Conservation (phyloP, 1,139 yeast species). For the Pichia sp. region DNA sequence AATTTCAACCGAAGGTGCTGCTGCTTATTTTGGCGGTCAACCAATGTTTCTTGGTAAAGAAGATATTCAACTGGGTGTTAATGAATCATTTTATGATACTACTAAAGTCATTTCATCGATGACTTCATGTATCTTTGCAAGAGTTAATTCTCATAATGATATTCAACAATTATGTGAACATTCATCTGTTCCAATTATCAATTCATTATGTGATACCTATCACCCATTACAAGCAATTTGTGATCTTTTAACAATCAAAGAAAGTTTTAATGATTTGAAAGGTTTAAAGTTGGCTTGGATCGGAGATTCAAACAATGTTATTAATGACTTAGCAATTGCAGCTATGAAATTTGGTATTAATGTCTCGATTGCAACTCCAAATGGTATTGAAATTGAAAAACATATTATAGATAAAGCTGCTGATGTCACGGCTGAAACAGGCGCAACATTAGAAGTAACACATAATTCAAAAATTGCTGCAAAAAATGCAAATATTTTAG, state of each 20-base stretch:
- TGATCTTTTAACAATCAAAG: slow-evolving; percentile 80
- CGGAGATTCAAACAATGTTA: slow-evolving; percentile 93
- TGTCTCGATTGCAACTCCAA: slow-evolving; percentile 80
- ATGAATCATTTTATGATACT: slow-evolving; percentile 84
- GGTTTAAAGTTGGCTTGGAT: slow-evolving; percentile 88
- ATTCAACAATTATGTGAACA: slow-evolving; percentile 68
- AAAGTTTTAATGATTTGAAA: slow-evolving; percentile 52
- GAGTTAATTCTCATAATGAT: slow-evolving; percentile 81
- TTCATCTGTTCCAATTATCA: slow-evolving; percentile 85
- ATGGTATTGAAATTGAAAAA: slow-evolving; percentile 56
- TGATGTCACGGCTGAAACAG: slow-evolving; percentile 43
- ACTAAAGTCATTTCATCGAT: slow-evolving; percentile 85
- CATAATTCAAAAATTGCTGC: slow-evolving; percentile 73
- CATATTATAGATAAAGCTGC: slow-evolving; percentile 53
- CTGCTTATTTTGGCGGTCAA: slow-evolving; percentile 86
- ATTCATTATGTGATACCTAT: slow-evolving; percentile 84
- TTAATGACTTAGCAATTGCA: slow-evolving; percentile 90
- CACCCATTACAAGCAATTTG: slow-evolving; percentile 96
- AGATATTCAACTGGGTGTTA: slow-evolving; percentile 92
- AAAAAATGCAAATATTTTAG: slow-evolving; percentile 68
- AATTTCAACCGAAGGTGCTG: slow-evolving; percentile 91
- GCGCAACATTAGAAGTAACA: slow-evolving; percentile 54
- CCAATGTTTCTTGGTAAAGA: slow-evolving; percentile 96
- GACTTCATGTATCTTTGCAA: slow-evolving; percentile 94
- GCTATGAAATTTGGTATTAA: slow-evolving; percentile 78